Percentiles rank a stretch among this genome's conserved stretches.
Conservation (phyloP, 139 green algal species). For the Chlorella vulgaris region DNA sequence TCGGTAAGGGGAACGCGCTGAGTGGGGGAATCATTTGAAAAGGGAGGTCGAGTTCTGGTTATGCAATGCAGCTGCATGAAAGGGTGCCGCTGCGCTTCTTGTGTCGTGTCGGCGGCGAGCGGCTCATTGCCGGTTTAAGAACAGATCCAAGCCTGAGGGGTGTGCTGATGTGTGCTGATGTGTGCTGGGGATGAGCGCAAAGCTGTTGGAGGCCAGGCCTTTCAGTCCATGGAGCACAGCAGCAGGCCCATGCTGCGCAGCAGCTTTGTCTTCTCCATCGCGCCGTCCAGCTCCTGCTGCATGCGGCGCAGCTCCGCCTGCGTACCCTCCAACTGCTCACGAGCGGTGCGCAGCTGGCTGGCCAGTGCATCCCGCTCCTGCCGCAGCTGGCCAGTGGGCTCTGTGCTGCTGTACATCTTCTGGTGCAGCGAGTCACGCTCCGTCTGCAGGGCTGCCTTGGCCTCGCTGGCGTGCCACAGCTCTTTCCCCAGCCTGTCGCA, state of each 20-base stretch:
- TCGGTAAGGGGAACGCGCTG: too few relatives aligned
- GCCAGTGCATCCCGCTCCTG: conserved; percentile 15
- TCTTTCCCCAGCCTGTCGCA: neutral
- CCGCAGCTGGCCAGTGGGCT: neutral
- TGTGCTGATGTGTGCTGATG: too few relatives aligned
- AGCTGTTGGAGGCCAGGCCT: neutral
- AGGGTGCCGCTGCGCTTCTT: too few relatives aligned
- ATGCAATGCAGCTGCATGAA: too few relatives aligned
- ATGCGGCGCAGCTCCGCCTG: neutral
- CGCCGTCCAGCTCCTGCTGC: neutral
- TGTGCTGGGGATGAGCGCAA: too few relatives aligned
- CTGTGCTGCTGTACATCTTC: neutral
- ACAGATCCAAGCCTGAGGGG: too few relatives aligned
- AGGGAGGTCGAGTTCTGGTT: too few relatives aligned
- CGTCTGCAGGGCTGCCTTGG: neutral
- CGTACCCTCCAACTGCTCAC: neutral
- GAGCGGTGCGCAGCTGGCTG: neutral
- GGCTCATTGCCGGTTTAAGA: too few relatives aligned
- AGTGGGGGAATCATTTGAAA: too few relatives aligned
- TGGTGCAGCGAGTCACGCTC: neutral
- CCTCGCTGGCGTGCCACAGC: neutral
- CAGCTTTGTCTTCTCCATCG: conserved; percentile 4
- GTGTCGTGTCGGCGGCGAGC: too few relatives aligned
- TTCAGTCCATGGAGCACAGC: conserved; percentile 25
- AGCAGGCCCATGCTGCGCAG: conserved; percentile 17